Conservation (phyloP, 1,284 basidiomycete genomes). For the Mycena sp. region DNA sequence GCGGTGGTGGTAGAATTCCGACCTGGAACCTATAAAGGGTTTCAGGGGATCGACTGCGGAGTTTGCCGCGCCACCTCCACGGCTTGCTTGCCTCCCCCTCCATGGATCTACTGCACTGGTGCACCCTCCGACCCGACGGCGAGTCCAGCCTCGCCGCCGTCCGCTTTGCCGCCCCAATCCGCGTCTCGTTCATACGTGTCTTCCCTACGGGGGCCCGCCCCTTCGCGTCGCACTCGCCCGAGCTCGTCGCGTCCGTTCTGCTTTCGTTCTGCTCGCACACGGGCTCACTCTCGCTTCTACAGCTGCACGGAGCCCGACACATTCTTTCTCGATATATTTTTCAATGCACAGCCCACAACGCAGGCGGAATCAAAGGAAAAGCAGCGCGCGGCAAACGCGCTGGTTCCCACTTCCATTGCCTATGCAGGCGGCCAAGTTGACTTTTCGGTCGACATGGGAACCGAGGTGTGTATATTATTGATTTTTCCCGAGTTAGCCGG, state of each 20-base stretch:
- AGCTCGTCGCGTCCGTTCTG: conserved; percentile 68
- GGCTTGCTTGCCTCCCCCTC: background rate
- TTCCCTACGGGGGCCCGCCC: conserved; percentile 69
- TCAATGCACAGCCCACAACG: conserved; percentile 64
- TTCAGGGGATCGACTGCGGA: no score
- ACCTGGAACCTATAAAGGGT: background rate
- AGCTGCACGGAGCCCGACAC: conserved; percentile 76
- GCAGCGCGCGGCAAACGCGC: conserved; percentile 67
- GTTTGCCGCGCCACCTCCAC: no score
- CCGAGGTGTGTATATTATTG: conserved; percentile 55
- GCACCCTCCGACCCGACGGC: conserved; percentile 66
- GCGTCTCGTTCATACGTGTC: conserved; percentile 68
- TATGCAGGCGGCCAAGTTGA: conserved; percentile 76
- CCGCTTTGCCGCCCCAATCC: conserved; percentile 69
- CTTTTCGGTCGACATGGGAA: conserved; percentile 74
- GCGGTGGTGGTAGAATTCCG: background rate
- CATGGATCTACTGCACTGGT: conserved; percentile 73
- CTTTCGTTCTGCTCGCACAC: background rate
- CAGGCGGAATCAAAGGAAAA: conserved; percentile 59
- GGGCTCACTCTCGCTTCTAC: conserved; percentile 20
- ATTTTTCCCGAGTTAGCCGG: no score
- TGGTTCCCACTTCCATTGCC: conserved; percentile 75
- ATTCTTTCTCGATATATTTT: conserved; percentile 77
- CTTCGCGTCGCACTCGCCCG: conserved; percentile 61
- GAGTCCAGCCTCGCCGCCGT: conserved; percentile 69